A percentile compares a stretch with the other conserved stretches of the same genome.
Evolutionary conservation across 257 asterid species (phyloP).

Genomic region (Knoxia roxburghii): DNA sequence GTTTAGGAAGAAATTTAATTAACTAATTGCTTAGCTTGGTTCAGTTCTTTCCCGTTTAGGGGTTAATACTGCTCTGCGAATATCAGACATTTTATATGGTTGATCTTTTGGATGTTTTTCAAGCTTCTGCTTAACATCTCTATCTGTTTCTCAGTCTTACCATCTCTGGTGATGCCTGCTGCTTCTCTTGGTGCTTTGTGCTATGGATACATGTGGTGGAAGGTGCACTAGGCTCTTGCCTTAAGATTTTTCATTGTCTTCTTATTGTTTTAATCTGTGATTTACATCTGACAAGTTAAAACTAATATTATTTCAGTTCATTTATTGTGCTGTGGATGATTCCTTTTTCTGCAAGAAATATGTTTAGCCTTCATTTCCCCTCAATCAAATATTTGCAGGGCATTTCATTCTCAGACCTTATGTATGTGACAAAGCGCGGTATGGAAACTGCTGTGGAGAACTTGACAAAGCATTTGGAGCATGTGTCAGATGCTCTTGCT

Average conservation of each 20-base stretch:
- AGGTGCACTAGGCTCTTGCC: constrained; percentile 40
- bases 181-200: constrained; percentile 82
- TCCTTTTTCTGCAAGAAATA: neutral
- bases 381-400: constrained; percentile 45
- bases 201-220: constrained; percentile 98
- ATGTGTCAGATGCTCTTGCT: constrained; percentile 82
- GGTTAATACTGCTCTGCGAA: neutral
- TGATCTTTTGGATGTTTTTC: neutral
- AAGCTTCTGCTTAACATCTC: neutral
- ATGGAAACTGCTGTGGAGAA: constrained; percentile 84
- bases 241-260: neutral
- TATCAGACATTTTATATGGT: neutral
- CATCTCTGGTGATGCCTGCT: constrained; percentile 56
- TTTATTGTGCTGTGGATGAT: neutral
- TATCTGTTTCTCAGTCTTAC: constrained; percentile 36
- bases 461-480: constrained; percentile 78
- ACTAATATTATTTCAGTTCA: neutral
- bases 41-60: neutral
- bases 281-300: neutral
- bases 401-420: constrained; percentile 76
- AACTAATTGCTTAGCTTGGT: neutral
- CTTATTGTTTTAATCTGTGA: too few species aligned
- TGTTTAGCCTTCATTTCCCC: constrained; percentile 4
- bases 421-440: constrained; percentile 82
- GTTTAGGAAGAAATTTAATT: neutral